phyloP scores from a whole-genome alignment of 2,329 filamentous ascomycete genomes.

The Ophiostoma perfectum region DNA sequence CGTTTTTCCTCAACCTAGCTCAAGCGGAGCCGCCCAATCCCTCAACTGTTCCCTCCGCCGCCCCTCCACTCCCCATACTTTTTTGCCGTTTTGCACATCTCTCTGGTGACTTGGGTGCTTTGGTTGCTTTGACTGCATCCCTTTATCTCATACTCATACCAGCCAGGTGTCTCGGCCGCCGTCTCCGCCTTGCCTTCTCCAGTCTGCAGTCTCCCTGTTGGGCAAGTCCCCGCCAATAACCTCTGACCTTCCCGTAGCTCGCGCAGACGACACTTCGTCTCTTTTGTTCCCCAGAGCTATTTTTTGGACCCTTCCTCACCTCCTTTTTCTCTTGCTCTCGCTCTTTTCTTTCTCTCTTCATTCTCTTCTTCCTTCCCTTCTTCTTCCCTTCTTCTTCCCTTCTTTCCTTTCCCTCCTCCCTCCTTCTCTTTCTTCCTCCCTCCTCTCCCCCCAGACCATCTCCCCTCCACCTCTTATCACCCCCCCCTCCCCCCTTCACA shows the following conservation, averaged over 20 bases:
- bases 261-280: constrained; percentile 10
- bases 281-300: not conserved
- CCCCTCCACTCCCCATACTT: constrained; percentile 12
- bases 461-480: not conserved
- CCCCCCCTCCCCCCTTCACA: constrained; percentile 24
- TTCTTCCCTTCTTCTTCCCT: not conserved
- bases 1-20: constrained; percentile 10
- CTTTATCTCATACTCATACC: not conserved
- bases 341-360: not conserved
- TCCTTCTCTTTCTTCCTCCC: not conserved
- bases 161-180: too few relatives aligned
- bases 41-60: constrained; percentile 2
- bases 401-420: not conserved
- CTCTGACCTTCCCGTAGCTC: not conserved
- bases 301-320: not conserved
- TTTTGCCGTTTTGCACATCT: not conserved
- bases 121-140: not conserved
- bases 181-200: not conserved
- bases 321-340: not conserved
- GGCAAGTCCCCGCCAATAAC: constrained; percentile 8
- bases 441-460: not conserved
- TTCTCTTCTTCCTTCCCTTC: not conserved
- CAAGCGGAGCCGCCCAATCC: constrained; percentile 6
- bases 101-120: not conserved
- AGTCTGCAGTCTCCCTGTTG: not conserved